A percentile compares a stretch with the other conserved stretches of the same genome.
Evolutionary conservation across 1,284 basidiomycete genomes (phyloP).

Genomic region (Tilletia horrida): DNA sequence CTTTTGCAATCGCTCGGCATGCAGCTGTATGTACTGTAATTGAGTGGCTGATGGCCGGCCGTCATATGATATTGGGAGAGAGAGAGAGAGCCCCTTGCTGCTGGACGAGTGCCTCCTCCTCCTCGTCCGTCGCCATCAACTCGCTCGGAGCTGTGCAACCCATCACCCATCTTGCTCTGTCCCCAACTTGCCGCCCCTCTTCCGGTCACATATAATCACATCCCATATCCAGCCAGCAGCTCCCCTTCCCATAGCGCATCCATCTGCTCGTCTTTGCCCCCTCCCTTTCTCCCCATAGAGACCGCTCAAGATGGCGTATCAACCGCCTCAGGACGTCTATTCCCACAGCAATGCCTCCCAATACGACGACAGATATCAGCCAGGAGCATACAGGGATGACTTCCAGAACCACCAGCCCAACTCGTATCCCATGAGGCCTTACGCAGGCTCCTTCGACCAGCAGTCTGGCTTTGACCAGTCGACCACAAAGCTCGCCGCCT

Average conservation of each 20-base stretch:
- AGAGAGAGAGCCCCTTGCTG: no score
- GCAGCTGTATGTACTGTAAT: no score
- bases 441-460: conserved; percentile 11
- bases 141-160: no score
- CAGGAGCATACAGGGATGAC: conserved; percentile 25
- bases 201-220: not conserved
- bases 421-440: conserved; percentile 19
- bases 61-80: no score
- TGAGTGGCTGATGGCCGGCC: no score
- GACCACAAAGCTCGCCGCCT: conserved; percentile 3
- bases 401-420: conserved; percentile 27
- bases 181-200: not conserved
- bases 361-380: conserved; percentile 47
- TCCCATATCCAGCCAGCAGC: not conserved
- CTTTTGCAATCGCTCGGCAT: no score
- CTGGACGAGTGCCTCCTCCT: no score
- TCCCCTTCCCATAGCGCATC: not conserved
- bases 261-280: not conserved
- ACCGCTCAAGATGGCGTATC: conserved; percentile 38
- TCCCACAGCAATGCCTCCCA: conserved; percentile 50
- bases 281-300: not conserved
- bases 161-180: not conserved
- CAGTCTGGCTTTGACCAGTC: conserved; percentile 9
- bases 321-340: conserved; percentile 45
- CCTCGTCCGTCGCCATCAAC: no score